A percentile compares a stretch with the other conserved stretches of the same genome.
phyloP scores from a whole-genome alignment of 805 yeast species.

The Monosporozyma unispora region DNA sequence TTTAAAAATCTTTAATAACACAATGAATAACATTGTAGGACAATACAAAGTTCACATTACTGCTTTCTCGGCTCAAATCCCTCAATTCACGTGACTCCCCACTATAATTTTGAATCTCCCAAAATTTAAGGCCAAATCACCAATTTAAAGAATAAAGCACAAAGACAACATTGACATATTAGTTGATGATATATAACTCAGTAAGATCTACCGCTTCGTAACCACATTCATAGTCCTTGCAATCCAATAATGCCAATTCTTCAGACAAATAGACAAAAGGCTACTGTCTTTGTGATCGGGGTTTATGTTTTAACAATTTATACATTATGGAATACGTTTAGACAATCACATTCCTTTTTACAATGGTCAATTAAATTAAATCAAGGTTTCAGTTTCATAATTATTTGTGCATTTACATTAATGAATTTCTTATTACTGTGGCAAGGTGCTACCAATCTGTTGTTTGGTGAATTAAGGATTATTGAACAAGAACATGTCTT shows the following conservation, averaged over 20 bases:
- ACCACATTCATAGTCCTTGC: neutral
- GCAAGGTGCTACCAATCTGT: conserved; percentile 39
- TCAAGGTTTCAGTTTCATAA: conserved; percentile 38
- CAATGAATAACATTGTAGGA: too few species aligned
- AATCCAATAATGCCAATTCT: neutral
- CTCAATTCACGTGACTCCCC: neutral
- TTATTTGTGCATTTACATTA: conserved; percentile 39
- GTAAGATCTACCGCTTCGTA: too few species aligned
- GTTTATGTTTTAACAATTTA: neutral
- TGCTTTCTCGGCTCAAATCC: too few species aligned
- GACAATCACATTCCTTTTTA: conserved; percentile 20
- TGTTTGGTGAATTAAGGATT: conserved; percentile 69
- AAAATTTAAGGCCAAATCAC: neutral
- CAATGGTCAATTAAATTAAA: conserved; percentile 43
- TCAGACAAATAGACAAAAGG: neutral
- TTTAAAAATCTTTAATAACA: too few species aligned
- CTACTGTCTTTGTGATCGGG: neutral
- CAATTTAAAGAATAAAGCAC: neutral
- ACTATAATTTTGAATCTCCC: neutral
- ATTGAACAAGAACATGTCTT: conserved; percentile 68
- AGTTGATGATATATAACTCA: too few species aligned
- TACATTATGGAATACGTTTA: conserved; percentile 2
- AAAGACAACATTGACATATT: too few species aligned
- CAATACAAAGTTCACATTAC: too few species aligned
- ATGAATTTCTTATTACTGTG: conserved; percentile 34